A percentile compares a stretch with the other conserved stretches of the same genome.
These are phyloP conservation scores for Suhomyces terraborum DNA, from an alignment of 1,139 yeast species.

Conservation along the genomic window DNA sequence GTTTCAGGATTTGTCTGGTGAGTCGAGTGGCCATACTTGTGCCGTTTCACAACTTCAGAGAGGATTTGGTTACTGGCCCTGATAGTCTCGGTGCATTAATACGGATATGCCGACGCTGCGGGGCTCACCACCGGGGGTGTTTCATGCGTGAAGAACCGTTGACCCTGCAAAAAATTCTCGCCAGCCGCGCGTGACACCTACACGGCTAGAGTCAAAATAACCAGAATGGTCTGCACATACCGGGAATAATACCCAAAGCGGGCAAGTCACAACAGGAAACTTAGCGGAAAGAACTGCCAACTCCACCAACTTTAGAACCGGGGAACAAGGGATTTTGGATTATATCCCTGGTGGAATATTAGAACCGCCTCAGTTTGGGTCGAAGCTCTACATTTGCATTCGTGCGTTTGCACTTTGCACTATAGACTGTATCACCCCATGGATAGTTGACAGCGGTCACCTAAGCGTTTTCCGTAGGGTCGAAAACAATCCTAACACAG, in stretches of 20 bases:
- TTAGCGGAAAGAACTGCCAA: neutral
- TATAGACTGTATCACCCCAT: no score
- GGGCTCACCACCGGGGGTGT: conserved; percentile 4
- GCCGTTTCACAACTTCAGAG: neutral
- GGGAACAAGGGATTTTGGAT: neutral
- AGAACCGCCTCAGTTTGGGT: neutral
- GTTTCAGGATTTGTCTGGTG: neutral
- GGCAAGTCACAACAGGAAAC: conserved; percentile 2
- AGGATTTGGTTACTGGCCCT: neutral
- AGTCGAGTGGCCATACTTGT: neutral
- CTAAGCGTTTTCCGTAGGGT: no score
- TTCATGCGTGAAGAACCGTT: conserved; percentile 9
- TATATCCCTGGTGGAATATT: neutral
- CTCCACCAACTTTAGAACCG: neutral
- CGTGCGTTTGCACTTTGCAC: no score
- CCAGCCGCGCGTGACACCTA: conserved; percentile 11
- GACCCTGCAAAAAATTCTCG: conserved; percentile 8
- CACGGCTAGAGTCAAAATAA: conserved; percentile 1
- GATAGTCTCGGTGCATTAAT: neutral
- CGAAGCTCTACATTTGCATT: no score
- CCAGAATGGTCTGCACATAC: neutral
- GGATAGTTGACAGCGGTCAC: no score
- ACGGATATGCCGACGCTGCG: neutral
- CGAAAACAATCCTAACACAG: no score
- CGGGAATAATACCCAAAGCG: conserved; percentile 1